Conservation (phyloP, 179 eudicot species). For the Spinacia oleracea region DNA sequence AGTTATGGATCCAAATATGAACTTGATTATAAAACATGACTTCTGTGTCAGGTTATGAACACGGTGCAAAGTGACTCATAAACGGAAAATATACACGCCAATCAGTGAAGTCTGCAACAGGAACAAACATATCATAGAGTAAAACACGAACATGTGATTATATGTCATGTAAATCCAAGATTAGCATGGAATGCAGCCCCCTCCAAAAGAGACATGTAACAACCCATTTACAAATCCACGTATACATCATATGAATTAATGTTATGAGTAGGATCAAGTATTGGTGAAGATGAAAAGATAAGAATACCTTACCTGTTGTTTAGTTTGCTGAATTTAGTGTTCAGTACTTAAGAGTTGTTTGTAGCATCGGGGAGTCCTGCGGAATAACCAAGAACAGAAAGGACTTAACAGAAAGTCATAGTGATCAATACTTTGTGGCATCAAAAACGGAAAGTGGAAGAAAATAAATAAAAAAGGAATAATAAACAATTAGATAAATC, state of each 20-base stretch:
- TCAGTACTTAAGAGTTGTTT: too few relatives aligned
- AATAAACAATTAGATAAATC: too few relatives aligned
- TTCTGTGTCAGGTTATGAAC: background rate
- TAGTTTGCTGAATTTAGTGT: slow-evolving; percentile 48
- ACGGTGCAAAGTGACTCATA: too few relatives aligned
- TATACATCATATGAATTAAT: slow-evolving; percentile 1
- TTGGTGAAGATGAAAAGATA: background rate
- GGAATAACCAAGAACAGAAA: too few relatives aligned
- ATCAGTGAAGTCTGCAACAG: background rate
- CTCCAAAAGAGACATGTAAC: slow-evolving; percentile 38
- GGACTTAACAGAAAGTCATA: too few relatives aligned
- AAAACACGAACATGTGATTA: slow-evolving; percentile 43
- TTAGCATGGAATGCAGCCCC: slow-evolving; percentile 30
- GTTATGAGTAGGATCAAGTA: background rate
- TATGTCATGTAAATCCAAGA: slow-evolving; percentile 36
- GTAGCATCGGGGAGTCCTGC: too few relatives aligned
- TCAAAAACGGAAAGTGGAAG: too few relatives aligned
- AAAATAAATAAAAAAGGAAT: too few relatives aligned
- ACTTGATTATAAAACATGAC: background rate
- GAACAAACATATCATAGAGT: background rate
- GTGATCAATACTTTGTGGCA: too few relatives aligned
- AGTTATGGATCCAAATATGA: too few relatives aligned
- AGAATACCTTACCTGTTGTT: slow-evolving; percentile 52
- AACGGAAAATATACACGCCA: background rate
- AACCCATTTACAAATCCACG: slow-evolving; percentile 16